A percentile compares a stretch with the other conserved stretches of the same genome.
Evolutionary conservation across 2,329 filamentous ascomycete species (phyloP).

Genomic region (Talaromyces atroroseus): DNA sequence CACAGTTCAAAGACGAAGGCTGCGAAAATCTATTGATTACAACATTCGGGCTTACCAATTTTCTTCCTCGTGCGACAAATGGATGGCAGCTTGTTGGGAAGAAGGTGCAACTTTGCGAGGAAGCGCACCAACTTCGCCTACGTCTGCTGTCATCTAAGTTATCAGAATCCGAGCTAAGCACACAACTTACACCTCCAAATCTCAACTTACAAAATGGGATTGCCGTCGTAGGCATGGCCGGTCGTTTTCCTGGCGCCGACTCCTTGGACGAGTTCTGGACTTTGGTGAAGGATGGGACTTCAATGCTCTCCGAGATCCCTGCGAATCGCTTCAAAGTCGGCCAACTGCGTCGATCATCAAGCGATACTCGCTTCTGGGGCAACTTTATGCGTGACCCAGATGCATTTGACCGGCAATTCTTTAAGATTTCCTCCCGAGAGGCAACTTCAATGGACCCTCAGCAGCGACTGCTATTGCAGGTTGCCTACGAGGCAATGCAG

Average conservation of each 20-base stretch:
- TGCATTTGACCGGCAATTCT: conserved; percentile 24
- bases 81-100: not conserved
- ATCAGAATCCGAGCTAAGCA: not conserved
- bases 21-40: not conserved
- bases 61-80: not conserved
- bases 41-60: not conserved
- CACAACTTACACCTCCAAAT: not conserved
- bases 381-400: conserved; percentile 10
- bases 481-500: conserved; percentile 75
- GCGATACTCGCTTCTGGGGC: conserved; percentile 12
- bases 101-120: not conserved
- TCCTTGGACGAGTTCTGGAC: conserved; percentile 28
- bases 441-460: conserved; percentile 65
- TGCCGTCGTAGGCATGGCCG: conserved; percentile 29
- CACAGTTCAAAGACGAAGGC: not conserved
- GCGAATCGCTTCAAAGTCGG: conserved; percentile 12
- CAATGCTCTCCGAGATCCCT: conserved; percentile 13
- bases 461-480: conserved; percentile 69
- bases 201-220: conserved; percentile 18
- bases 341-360: conserved; percentile 7
- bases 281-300: conserved; percentile 17
- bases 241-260: conserved; percentile 25
- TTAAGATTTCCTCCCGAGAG: conserved; percentile 26
- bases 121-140: not conserved
- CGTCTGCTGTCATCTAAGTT: not conserved